Percentiles rank a stretch among this genome's conserved stretches.
Conservation (phyloP, 1,139 yeast genomes). For the Geotrichum europaeum region DNA sequence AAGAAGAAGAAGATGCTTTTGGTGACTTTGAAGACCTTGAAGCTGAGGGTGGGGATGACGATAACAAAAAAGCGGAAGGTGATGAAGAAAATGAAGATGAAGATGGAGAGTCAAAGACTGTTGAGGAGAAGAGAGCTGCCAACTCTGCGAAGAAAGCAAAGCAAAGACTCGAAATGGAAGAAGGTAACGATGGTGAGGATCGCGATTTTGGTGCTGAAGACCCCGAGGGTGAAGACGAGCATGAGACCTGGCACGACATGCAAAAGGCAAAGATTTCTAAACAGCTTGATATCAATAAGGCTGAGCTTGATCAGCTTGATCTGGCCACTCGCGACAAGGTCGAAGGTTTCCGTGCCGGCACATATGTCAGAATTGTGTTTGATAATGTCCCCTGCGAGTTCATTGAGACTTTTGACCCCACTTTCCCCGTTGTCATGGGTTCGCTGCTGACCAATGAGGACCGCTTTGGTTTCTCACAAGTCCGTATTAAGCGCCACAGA, state of each 20-base stretch:
- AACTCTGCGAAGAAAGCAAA: conserved; percentile 90
- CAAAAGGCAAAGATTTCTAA: conserved; percentile 96
- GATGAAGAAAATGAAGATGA: conserved; percentile 55
- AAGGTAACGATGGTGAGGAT: conserved; percentile 68
- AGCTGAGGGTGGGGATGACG: conserved; percentile 36
- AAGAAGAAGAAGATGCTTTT: conserved; percentile 41
- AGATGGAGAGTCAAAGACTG: conserved; percentile 45
- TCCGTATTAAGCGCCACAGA: conserved; percentile 93
- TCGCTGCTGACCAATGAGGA: conserved; percentile 88
- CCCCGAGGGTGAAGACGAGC: conserved; percentile 63
- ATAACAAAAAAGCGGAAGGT: conserved; percentile 38
- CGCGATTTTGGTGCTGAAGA: conserved; percentile 69
- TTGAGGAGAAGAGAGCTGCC: conserved; percentile 48
- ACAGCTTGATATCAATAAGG: conserved; percentile 87
- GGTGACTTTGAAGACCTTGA: conserved; percentile 83
- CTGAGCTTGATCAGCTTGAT: conserved; percentile 61
- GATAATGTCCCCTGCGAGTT: conserved; percentile 86
- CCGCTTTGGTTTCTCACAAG: conserved; percentile 87
- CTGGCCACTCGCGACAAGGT: conserved; percentile 66
- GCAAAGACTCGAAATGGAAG: conserved; percentile 81
- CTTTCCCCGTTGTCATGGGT: conserved; percentile 80
- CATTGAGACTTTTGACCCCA: conserved; percentile 77
- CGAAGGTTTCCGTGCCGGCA: conserved; percentile 92
- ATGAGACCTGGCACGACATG: conserved; percentile 94
- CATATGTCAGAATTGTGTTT: conserved; percentile 86